Base-by-base conservation (phyloP, 2,329 filamentous ascomycete genomes). In the Alternaria longipes region DNA sequence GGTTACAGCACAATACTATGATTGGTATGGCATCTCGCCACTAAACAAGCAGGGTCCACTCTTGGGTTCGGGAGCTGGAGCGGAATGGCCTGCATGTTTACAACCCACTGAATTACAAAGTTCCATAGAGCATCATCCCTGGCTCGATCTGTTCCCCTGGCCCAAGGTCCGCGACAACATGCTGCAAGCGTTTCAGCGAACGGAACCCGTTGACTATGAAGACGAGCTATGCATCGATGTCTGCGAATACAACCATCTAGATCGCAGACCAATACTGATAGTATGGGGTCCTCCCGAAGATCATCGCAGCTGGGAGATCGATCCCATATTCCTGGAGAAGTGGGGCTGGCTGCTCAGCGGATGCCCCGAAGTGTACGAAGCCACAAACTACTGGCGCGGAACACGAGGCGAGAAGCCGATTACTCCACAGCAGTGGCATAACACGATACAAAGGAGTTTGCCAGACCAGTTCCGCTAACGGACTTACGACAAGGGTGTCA, bases 281-380 rank as follows among this genome's bases (percentile, higher is more conserved):
- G 81, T 85, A 1, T 86, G 84, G 84, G 82, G 83, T 0, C 80
- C 84, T 6, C 75, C 84, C 0, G 82, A 79, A 74, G 78, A 85
- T 36, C 56, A 75, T 3, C 60, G 62, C 0, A 81, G 78, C 9
- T 86, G 84, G 85, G 84, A 86, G 63, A 74, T 82, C 1, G 84
- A 78, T 0, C 75, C 78, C 8, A 57, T 60, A 0, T 85, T 87
- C 63, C 63, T 82, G 2, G 72, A 71, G 41, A 85, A 84, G 63
- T 86, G 83, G 82, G 74, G 66, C 1, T 77, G 76, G 72, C 53
- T 83, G 9, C 42, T 83, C 0, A 63, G 63, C 1, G 81, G 77
- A 0, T 83, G 81, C 53, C 58, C 64, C 0, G 79, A 83, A 34
- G 53, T 82, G 7, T 58, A 81, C 7, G 65, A 75, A 16, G 72